These are phyloP conservation scores for Ascomycota sp. DNA, from an alignment of 2,329 filamentous ascomycete species.

Conservation along the genomic window DNA sequence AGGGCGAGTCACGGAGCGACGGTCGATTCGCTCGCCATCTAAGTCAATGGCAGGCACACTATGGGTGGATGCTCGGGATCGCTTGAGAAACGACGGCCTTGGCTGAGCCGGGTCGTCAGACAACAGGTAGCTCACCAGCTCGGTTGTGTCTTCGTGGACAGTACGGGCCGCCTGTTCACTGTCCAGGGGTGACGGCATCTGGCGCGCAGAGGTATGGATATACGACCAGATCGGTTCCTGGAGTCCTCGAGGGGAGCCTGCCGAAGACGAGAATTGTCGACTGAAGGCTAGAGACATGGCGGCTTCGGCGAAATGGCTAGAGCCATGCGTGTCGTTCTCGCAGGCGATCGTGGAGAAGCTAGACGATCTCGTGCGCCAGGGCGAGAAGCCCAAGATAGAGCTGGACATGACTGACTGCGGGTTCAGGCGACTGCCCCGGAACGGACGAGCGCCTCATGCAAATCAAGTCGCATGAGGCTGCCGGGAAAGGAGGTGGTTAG, in stretches of 20 bases:
- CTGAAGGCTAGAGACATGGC: slow-evolving; percentile 4
- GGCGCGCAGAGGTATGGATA: slow-evolving; percentile 43
- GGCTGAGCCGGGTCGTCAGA: slow-evolving; percentile 33
- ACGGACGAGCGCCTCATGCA: slow-evolving; percentile 1
- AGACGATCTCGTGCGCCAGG: slow-evolving; percentile 24
- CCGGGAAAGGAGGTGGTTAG: no score
- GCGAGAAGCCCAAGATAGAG: slow-evolving; percentile 23
- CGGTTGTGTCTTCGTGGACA: slow-evolving; percentile 71
- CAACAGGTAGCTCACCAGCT: slow-evolving; percentile 66
- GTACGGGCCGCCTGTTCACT: slow-evolving; percentile 55
- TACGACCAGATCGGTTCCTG: slow-evolving; percentile 53
- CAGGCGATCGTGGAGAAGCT: slow-evolving; percentile 6
- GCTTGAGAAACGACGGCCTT: slow-evolving; percentile 25
- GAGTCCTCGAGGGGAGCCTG: slow-evolving; percentile 17
- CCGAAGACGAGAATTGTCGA: slow-evolving; percentile 18
- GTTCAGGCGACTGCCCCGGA: slow-evolving; percentile 1
- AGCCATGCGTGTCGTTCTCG: slow-evolving; percentile 1
- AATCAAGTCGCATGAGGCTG: slow-evolving; percentile 1
- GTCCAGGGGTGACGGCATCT: slow-evolving; percentile 37
- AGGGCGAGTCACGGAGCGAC: slow-evolving; percentile 17
- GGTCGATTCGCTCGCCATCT: slow-evolving; percentile 4
- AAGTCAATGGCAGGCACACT: slow-evolving; percentile 8
- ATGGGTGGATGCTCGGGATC: slow-evolving; percentile 10
- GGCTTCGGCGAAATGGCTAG: slow-evolving; percentile 5
- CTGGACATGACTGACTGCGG: slow-evolving; percentile 21